Percentiles rank a stretch among this genome's conserved stretches.
These are phyloP conservation scores for Cryptococcus amylolentus DNA, from an alignment of 1,284 basidiomycete species.

Conservation along the genomic window DNA sequence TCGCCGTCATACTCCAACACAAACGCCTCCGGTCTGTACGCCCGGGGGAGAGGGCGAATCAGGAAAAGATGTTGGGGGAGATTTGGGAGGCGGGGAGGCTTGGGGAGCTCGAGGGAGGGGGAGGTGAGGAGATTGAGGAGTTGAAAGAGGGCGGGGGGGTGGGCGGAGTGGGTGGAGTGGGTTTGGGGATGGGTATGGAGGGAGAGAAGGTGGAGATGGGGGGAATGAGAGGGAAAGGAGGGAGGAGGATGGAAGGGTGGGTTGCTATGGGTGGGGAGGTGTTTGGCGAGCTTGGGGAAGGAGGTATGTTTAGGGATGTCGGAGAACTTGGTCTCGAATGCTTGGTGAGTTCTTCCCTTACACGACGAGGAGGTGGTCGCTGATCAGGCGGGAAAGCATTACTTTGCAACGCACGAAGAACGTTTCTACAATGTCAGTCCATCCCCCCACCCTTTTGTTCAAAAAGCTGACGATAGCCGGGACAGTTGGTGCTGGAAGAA, in stretches of 20 bases:
- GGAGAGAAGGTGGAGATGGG: neutral
- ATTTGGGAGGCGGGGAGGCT: slow-evolving; percentile 62
- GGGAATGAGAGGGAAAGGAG: slow-evolving; percentile 20
- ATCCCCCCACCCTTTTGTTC: too few species aligned
- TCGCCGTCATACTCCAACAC: slow-evolving; percentile 73
- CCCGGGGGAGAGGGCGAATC: slow-evolving; percentile 60
- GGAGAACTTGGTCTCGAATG: slow-evolving; percentile 84
- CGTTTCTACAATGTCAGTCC: slow-evolving; percentile 72
- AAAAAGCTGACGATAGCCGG: slow-evolving; percentile 3
- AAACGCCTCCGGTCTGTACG: slow-evolving; percentile 75
- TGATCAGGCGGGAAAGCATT: slow-evolving; percentile 52
- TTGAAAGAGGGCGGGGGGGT: neutral
- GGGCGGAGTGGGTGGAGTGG: neutral
- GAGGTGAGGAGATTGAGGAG: neutral
- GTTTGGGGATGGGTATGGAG: neutral
- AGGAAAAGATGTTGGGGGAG: slow-evolving; percentile 62
- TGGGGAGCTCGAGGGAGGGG: slow-evolving; percentile 12
- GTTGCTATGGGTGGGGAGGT: slow-evolving; percentile 51
- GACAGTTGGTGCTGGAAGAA: slow-evolving; percentile 78
- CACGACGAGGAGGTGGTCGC: neutral
- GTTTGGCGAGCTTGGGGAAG: slow-evolving; percentile 74
- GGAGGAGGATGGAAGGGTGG: slow-evolving; percentile 52
- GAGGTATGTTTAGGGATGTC: slow-evolving; percentile 73
- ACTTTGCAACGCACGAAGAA: slow-evolving; percentile 68
- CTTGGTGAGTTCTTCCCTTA: slow-evolving; percentile 56